These are phyloP conservation scores for Bretschneidera sinensis DNA, from an alignment of 345 rosid genomes.

Conservation along the genomic window DNA sequence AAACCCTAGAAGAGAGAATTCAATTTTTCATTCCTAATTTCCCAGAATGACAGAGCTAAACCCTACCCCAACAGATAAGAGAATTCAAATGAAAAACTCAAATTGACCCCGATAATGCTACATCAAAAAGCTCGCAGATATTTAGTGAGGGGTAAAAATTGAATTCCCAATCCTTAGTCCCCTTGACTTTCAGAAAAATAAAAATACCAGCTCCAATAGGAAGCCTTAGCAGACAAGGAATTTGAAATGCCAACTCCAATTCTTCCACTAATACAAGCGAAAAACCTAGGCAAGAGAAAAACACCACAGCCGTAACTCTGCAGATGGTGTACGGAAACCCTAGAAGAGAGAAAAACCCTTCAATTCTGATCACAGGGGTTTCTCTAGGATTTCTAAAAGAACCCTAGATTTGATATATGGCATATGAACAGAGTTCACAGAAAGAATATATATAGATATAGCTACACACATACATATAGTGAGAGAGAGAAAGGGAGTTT, in stretches of 20 bases:
- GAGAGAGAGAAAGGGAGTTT: no score
- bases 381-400: no score
- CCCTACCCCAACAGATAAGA: not conserved
- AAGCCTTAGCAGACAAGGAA: not conserved
- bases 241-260: not conserved
- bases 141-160: not conserved
- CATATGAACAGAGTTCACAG: no score
- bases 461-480: no score
- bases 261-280: not conserved
- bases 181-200: not conserved
- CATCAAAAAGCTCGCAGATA: not conserved
- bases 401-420: no score
- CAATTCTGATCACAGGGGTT: no score
- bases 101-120: not conserved
- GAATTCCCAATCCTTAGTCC: not conserved
- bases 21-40: not conserved
- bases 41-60: not conserved
- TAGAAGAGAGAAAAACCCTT: not conserved
- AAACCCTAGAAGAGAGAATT: not conserved
- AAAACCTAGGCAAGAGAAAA: not conserved
- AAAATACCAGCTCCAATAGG: not conserved
- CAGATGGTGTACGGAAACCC: not conserved
- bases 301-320: not conserved
- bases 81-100: not conserved
- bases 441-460: no score